Conservation (phyloP, 139 green algal species). For the Closterium sp. region DNA sequence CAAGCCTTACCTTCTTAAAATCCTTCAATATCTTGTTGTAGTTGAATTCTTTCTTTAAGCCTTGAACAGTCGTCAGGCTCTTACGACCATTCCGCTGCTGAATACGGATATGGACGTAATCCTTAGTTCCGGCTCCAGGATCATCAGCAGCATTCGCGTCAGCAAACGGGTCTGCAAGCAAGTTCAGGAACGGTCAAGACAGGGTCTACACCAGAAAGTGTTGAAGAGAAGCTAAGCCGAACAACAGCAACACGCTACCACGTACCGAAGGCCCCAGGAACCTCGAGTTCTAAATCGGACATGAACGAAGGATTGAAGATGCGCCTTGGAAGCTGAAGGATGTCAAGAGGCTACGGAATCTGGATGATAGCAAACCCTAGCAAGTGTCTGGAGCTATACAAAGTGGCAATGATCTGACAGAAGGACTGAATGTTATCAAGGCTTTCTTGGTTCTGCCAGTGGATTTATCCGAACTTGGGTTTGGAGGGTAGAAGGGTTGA, state of each 20-base stretch:
- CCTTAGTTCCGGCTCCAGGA: slow-evolving; percentile 31
- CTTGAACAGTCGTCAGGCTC: slow-evolving; percentile 91
- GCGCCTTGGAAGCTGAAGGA: background rate
- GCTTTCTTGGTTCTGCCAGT: background rate
- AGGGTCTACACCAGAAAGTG: background rate
- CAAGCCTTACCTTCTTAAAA: slow-evolving; percentile 83
- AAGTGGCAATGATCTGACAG: background rate
- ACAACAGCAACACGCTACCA: background rate
- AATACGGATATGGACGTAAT: slow-evolving; percentile 75
- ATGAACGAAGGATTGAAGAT: slow-evolving; percentile 1
- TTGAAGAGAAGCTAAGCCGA: background rate
- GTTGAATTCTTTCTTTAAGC: slow-evolving; percentile 79
- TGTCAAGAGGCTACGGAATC: background rate
- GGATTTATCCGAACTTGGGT: background rate
- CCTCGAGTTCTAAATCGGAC: slow-evolving; percentile 5
- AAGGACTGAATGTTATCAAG: background rate
- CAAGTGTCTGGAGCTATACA: background rate
- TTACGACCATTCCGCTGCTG: slow-evolving; percentile 98
- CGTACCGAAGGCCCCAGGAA: slow-evolving; percentile 4
- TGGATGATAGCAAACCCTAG: background rate
- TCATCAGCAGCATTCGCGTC: slow-evolving; percentile 44
- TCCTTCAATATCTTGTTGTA: slow-evolving; percentile 99
- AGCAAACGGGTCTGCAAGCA: slow-evolving; percentile 50
- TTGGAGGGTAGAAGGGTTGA: background rate
- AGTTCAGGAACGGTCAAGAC: background rate